Evolutionary conservation across 2,329 filamentous ascomycete genomes (phyloP).

Genomic region (Dactylellina drechsleri): DNA sequence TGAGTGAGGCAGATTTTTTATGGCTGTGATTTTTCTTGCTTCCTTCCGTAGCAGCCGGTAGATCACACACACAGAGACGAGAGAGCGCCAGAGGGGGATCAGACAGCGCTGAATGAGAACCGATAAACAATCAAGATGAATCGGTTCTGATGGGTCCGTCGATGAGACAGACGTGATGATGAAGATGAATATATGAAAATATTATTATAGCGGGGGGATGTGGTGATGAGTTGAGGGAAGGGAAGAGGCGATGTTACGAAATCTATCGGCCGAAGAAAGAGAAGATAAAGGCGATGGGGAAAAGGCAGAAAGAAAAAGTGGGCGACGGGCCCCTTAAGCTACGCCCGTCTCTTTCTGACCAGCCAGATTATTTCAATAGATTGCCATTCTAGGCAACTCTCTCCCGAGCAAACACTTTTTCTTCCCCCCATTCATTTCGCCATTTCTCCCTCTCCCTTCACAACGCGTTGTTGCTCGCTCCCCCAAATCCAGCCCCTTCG

Average conservation of each 20-base stretch:
- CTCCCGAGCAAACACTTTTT: slow-evolving; percentile 5
- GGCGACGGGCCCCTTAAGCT: slow-evolving; percentile 52
- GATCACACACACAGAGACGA: neutral
- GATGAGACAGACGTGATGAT: slow-evolving; percentile 2
- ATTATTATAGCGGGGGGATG: slow-evolving; percentile 21
- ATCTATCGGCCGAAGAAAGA: slow-evolving; percentile 54
- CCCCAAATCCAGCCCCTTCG: slow-evolving; percentile 10
- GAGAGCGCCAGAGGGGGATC: neutral
- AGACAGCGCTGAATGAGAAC: neutral
- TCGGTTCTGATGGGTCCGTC: slow-evolving; percentile 1
- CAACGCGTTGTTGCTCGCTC: too few species aligned
- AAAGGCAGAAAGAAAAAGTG: slow-evolving; percentile 43
- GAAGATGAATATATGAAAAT: neutral
- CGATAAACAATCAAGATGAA: too few species aligned
- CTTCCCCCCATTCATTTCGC: slow-evolving; percentile 2
- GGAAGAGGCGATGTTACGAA: slow-evolving; percentile 54
- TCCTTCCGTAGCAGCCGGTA: neutral
- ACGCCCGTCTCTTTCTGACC: slow-evolving; percentile 25
- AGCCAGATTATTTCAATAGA: slow-evolving; percentile 38
- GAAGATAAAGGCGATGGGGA: slow-evolving; percentile 21
- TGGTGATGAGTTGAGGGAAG: slow-evolving; percentile 44
- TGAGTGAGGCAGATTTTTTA: neutral
- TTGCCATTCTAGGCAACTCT: slow-evolving; percentile 31
- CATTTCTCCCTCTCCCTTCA: neutral
- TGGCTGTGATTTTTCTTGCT: too few species aligned